Base-by-base conservation (phyloP, 2,329 filamentous ascomycete genomes). In the Bisporella sp. region DNA sequence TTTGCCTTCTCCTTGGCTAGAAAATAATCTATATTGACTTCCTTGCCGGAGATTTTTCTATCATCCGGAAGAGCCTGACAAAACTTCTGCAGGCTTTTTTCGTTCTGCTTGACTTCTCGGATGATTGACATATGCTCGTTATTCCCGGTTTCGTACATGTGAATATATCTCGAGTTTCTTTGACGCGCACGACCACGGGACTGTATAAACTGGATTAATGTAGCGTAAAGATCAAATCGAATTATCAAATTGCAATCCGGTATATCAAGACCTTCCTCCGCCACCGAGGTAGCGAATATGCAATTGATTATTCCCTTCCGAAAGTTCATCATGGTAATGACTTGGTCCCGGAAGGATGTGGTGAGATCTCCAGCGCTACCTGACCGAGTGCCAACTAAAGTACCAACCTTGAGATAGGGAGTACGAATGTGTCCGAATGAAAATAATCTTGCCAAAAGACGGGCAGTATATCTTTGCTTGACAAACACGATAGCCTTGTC, bases 121-220 rank as follows among this genome's bases (percentile, higher is more conserved):
- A 88, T 64, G n/a, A 73, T 71, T 37, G 74, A 68, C 1, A 65
- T 58, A 46, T 95, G 86, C 0, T 71, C 70, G 9, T 66, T 56
- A 59, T 96, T 96, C 6, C 76, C 78, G 1, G 68, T 63, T 63
- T 97, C 91, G 2, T 89, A 65, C 87, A 99, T 91, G 61, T 87
- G 88, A 33, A 91, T 78, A 65, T 92, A 96, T 55, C 79, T 82
- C 0, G 93, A 97, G 49, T 85, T 77, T 1, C 71, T 67, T 60
- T 89, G 86, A 39, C 93, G 79, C 9, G 93, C 93, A 48, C 93
- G 81, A 0, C 93, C 93, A 55, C 89, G 81, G 11, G 91, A 96
- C 66, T 99, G 93, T 21, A 97, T 84, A 64, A 96, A 97, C 62
- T 95, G 88, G 47, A 97, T 97, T 67, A 96, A 82, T 0, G 92